Percentiles rank a stretch among this genome's conserved stretches.
phyloP scores from a whole-genome alignment of 176 grass and related monocot genomes.

The Oryza glumipatula region DNA sequence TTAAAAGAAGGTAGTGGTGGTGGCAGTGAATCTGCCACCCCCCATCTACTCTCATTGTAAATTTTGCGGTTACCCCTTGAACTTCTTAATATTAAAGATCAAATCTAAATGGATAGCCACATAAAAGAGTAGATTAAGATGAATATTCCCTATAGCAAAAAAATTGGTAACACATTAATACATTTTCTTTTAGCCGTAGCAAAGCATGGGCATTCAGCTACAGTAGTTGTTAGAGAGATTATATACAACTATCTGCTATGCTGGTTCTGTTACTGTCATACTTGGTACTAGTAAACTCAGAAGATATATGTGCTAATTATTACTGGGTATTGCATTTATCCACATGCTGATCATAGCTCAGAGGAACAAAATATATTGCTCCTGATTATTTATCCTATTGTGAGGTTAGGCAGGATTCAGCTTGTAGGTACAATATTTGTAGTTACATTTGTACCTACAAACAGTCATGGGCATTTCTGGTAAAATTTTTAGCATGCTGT shows the following conservation, averaged over 20 bases:
- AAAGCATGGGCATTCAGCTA: no score
- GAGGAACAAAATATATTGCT: constrained; percentile 10
- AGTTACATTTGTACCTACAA: neutral
- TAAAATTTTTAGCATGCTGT: neutral
- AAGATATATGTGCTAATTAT: neutral
- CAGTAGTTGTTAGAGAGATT: neutral
- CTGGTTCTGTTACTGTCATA: neutral
- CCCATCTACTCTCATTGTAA: no score
- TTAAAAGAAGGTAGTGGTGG: no score
- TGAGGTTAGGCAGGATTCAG: neutral
- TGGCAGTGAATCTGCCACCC: no score
- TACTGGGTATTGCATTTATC: neutral
- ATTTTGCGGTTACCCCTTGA: no score
- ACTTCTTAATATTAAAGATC: no score
- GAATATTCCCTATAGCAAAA: no score
- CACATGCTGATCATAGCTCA: constrained; percentile 8
- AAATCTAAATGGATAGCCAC: no score
- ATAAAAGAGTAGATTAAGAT: no score
- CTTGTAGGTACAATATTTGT: neutral
- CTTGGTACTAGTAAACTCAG: constrained; percentile 11
- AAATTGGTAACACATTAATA: no score
- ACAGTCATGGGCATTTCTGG: neutral
- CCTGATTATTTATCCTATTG: neutral
- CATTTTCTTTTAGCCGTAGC: no score
- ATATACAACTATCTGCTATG: constrained; percentile 2